phyloP scores from a whole-genome alignment of 495 filamentous ascomycete species.

The Pseudomonodictys pantanalensis region DNA sequence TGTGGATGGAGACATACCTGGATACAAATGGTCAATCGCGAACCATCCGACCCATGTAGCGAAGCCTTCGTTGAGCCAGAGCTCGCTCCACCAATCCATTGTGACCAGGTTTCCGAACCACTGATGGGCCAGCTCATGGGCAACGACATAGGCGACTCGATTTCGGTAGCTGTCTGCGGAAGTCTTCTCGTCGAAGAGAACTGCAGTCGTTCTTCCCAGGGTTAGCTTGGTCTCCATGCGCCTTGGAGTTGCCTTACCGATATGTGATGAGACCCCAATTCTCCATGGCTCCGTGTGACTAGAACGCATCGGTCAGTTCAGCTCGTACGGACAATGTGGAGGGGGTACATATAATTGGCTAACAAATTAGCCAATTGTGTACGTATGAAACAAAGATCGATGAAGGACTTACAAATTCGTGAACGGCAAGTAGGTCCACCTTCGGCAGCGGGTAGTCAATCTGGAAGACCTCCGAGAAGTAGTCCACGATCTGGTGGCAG shows the following conservation, averaged over 20 bases:
- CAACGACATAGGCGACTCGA: constrained; percentile 89
- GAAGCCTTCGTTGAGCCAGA: constrained; percentile 93
- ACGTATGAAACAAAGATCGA: background rate
- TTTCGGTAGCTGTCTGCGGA: constrained; percentile 87
- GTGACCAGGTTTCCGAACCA: constrained; percentile 98
- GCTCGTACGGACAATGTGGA: background rate
- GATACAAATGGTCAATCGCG: constrained; percentile 85
- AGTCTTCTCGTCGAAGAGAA: constrained; percentile 87
- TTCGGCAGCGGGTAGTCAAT: constrained; percentile 96
- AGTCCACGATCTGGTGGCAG: constrained; percentile 84
- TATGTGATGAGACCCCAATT: constrained; percentile 97
- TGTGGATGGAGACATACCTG: constrained; percentile 48
- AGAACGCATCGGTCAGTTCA: constrained; percentile 40
- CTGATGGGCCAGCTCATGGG: constrained; percentile 93
- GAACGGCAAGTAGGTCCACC: constrained; percentile 89
- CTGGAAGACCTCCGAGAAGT: constrained; percentile 89
- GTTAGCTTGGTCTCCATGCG: background rate
- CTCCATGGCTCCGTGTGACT: constrained; percentile 71
- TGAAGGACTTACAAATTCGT: constrained; percentile 74
- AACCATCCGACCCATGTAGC: constrained; percentile 98
- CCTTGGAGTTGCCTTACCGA: constrained; percentile 36
- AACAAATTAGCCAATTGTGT: constrained; percentile 11
- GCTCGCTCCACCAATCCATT: constrained; percentile 85
- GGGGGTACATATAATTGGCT: constrained; percentile 40
- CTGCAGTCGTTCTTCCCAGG: constrained; percentile 66